Evolutionary conservation across 257 asterid species (phyloP), one percentile per base, ranked within the genome.

Genomic region (Capsicum rhomboideum): DNA sequence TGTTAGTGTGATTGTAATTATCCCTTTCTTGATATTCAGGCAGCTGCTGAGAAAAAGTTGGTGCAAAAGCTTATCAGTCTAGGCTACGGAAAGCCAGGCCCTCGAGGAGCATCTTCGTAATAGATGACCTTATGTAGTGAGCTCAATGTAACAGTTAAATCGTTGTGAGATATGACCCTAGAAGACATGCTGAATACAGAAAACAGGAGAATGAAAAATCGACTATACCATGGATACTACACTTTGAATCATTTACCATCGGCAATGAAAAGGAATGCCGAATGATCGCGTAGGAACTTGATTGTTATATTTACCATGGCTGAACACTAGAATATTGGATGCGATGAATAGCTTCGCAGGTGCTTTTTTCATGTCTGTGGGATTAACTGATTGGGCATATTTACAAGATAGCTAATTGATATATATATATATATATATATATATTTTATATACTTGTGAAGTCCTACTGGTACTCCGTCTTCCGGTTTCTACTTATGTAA

Each of bases 11-110:
- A 66, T 52, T 63, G 49, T 40, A 44, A 52, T 26, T n/a, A 66
- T 31, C 83, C 79, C 31, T n/a, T 71, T 82, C 55, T 21, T 83
- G 26, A 74, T 84, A 61, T 83, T 82, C 93, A 96, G 99, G 97
- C 91, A 63, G 93, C 84, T 66, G 99, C 98, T 80, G 99, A 94
- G 94, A 92, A 86, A 87, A 90, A 67, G 83, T 88, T 96, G 91
- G 88, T 92, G 85, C 94, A 91, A 64, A 96, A 95, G 93, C 90
- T 97, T 80, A 87, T 88, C 81, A 86, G 89, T 84, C 84, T 97
- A 79, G 97, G 98, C 75, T 91, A 91, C 84, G 83, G 92, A 20
- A 90, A 86, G 88, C 89, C 86, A 13, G 90, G 78, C 79, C 82
- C 82, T 88, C 82, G 85, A 82, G 83, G 84, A 83, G 50, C 50